A percentile compares a stretch with the other conserved stretches of the same genome.
phyloP scores from a whole-genome alignment of 768 basidiomycete species.

The Boletus sp. region DNA sequence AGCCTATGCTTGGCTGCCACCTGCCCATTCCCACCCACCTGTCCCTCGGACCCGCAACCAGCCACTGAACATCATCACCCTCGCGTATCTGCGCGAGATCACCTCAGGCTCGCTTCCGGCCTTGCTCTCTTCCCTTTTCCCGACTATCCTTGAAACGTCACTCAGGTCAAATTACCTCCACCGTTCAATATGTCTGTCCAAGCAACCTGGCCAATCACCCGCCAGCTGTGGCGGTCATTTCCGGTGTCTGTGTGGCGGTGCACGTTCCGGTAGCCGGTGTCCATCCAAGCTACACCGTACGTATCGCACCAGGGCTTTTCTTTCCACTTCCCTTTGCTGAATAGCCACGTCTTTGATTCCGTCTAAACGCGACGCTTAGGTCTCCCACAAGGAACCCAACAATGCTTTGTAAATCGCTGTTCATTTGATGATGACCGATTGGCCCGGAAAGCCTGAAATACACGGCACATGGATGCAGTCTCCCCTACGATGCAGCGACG shows the following conservation, averaged over 20 bases:
- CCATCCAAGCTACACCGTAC: not conserved
- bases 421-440: not conserved
- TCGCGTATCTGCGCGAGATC: not conserved
- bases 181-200: too few relatives aligned
- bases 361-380: not conserved
- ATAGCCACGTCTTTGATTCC: not conserved
- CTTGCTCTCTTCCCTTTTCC: not conserved
- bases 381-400: not conserved
- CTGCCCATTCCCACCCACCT: not conserved
- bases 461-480: not conserved
- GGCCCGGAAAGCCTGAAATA: not conserved
- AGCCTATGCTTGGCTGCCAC: slow-evolving; percentile 11
- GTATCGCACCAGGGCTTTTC: not conserved
- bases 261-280: not conserved
- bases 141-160: slow-evolving; percentile 16
- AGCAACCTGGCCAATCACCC: not conserved
- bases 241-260: slow-evolving; percentile 11
- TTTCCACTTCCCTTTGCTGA: not conserved
- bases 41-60: slow-evolving; percentile 26
- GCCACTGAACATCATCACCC: too few relatives aligned
- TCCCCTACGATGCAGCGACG: too few relatives aligned
- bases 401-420: not conserved
- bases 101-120: slow-evolving; percentile 19
- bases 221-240: slow-evolving; percentile 9
- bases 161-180: not conserved